phyloP scores from a whole-genome alignment of 306 rosid genomes.

The Trichosanthes cucumerina region DNA sequence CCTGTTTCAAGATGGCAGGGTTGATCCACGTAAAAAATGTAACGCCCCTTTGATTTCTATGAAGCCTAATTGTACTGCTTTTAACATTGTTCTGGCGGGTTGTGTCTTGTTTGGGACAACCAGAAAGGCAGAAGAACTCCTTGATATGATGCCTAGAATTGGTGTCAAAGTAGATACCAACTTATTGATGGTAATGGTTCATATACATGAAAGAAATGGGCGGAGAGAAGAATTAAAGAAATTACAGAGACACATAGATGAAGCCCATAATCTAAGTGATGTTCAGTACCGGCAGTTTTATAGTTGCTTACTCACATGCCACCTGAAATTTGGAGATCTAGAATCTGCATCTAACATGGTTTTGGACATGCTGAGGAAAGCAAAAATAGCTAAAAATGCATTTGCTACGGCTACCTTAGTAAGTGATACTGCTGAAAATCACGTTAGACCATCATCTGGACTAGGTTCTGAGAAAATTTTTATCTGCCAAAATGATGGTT shows the following conservation, averaged over 20 bases:
- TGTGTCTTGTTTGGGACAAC: constrained; percentile 61
- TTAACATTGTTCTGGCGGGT: constrained; percentile 69
- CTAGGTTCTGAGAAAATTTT: constrained; percentile 19
- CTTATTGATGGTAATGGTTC: constrained; percentile 61
- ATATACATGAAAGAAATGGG: constrained; percentile 66
- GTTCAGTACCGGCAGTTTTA: constrained; percentile 55
- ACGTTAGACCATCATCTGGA: constrained; percentile 17
- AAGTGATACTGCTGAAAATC: constrained; percentile 21
- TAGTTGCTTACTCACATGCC: constrained; percentile 68
- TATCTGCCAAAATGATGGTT: constrained; percentile 18
- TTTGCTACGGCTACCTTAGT: constrained; percentile 45
- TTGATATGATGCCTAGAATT: constrained; percentile 72
- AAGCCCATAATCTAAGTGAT: constrained; percentile 53
- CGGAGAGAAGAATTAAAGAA: constrained; percentile 67
- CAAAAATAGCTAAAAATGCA: constrained; percentile 57
- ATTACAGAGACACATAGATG: constrained; percentile 63
- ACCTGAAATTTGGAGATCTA: constrained; percentile 73
- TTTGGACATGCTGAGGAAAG: constrained; percentile 70
- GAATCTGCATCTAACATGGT: constrained; percentile 72
- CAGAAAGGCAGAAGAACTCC: constrained; percentile 79
- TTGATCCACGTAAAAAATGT: constrained; percentile 71
- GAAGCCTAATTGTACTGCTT: constrained; percentile 61
- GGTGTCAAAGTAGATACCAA: constrained; percentile 62
- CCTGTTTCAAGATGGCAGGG: constrained; percentile 68
- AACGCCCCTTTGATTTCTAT: constrained; percentile 58